Evolutionary conservation across 768 basidiomycete species (phyloP).

Genomic region (Mycena galopus): DNA sequence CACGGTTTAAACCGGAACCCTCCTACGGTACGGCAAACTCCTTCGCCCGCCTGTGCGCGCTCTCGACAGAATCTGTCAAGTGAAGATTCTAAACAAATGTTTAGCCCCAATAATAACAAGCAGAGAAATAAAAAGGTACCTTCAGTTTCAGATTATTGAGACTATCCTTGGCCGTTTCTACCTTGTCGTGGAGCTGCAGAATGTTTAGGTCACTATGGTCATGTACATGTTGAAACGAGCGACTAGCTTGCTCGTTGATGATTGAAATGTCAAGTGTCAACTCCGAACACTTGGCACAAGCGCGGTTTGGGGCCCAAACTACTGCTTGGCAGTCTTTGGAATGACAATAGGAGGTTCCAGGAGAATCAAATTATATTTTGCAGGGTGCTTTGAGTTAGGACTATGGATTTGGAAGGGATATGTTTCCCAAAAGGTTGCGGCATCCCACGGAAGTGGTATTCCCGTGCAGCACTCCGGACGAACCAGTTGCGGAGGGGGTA

Average conservation of each 20-base stretch:
- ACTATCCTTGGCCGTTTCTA: no score
- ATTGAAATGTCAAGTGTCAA: not conserved
- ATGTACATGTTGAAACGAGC: not conserved
- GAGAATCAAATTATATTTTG: not conserved
- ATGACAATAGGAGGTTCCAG: not conserved
- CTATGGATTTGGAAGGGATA: conserved; percentile 6
- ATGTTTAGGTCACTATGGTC: not conserved
- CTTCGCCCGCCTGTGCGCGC: not conserved
- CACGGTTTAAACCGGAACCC: no score
- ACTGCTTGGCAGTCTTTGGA: not conserved
- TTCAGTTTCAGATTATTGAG: no score
- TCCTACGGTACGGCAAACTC: no score
- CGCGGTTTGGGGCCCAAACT: not conserved
- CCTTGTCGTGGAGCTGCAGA: no score
- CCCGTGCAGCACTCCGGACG: not conserved
- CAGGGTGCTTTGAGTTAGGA: not conserved
- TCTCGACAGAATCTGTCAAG: not conserved
- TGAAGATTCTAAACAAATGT: conserved; percentile 1
- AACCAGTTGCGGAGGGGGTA: not conserved
- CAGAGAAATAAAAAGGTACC: no score
- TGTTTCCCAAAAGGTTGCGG: conserved; percentile 4
- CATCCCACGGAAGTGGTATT: no score
- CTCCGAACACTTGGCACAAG: not conserved
- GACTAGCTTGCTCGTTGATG: conserved; percentile 1
- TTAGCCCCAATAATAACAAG: not conserved